These are phyloP conservation scores for Fraxinus xanthoxyloides DNA, from an alignment of 305 asterid genomes.

Conservation along the genomic window DNA sequence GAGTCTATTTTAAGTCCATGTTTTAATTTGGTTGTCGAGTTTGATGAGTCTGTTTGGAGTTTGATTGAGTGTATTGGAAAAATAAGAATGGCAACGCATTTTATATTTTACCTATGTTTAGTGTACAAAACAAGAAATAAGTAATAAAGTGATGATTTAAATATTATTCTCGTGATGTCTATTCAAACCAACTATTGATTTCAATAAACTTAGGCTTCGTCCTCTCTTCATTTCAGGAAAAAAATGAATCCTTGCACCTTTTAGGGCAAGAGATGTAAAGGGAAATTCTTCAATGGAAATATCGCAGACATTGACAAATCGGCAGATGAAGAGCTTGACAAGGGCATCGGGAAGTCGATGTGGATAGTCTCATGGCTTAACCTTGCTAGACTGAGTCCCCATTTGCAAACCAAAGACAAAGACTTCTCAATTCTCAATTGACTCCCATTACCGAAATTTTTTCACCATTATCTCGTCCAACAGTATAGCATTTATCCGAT, in stretches of 20 bases:
- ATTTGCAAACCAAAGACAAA: slow-evolving; percentile 67
- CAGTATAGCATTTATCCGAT: slow-evolving; percentile 52
- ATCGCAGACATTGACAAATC: neutral
- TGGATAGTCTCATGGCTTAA: slow-evolving; percentile 42
- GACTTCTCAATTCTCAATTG: slow-evolving; percentile 59
- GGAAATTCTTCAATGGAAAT: neutral
- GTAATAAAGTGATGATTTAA: no score
- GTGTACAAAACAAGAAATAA: no score
- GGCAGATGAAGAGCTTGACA: neutral
- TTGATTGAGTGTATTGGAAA: neutral
- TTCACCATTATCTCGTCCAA: slow-evolving; percentile 73
- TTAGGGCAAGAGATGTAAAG: neutral
- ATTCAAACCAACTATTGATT: no score
- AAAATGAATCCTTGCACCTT: neutral
- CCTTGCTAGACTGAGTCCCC: slow-evolving; percentile 81
- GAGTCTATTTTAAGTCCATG: neutral
- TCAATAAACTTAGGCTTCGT: no score
- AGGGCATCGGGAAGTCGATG: neutral
- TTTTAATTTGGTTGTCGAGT: neutral
- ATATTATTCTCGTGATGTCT: no score
- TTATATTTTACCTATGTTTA: neutral
- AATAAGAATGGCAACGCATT: neutral
- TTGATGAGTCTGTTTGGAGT: neutral
- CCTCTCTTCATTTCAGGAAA: no score
- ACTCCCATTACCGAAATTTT: slow-evolving; percentile 46